These are phyloP conservation scores for Clavariopsis aquatica DNA, from an alignment of 495 filamentous ascomycete genomes.

Conservation along the genomic window DNA sequence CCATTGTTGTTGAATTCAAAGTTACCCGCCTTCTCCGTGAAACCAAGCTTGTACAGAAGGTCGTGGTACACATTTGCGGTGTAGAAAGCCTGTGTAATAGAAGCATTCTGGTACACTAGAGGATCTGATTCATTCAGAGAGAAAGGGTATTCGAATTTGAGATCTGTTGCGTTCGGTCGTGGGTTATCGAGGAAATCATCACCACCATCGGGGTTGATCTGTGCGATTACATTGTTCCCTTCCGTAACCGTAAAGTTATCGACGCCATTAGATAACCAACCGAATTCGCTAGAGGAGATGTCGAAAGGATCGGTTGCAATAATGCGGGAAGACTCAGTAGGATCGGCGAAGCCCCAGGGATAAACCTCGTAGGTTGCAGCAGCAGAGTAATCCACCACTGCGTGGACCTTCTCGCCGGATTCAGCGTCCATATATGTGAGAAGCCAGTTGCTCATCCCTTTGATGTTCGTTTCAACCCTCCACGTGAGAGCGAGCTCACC, in stretches of 20 bases:
- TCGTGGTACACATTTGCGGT: slow-evolving; percentile 58
- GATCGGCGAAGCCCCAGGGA: slow-evolving; percentile 54
- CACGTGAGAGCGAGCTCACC: slow-evolving; percentile 50
- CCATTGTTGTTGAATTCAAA: slow-evolving; percentile 57
- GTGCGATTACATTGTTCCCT: slow-evolving; percentile 55
- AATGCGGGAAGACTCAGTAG: slow-evolving; percentile 46
- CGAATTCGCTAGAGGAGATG: slow-evolving; percentile 46
- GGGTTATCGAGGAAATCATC: slow-evolving; percentile 47
- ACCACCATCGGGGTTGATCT: slow-evolving; percentile 49
- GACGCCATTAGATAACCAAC: slow-evolving; percentile 48
- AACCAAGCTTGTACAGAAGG: slow-evolving; percentile 55
- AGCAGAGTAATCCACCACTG: slow-evolving; percentile 51
- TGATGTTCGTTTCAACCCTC: slow-evolving; percentile 54
- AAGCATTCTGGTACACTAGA: slow-evolving; percentile 48
- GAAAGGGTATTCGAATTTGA: slow-evolving; percentile 50
- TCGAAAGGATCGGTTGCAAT: slow-evolving; percentile 48
- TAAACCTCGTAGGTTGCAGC: slow-evolving; percentile 53
- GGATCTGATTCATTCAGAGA: slow-evolving; percentile 41
- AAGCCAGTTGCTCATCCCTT: slow-evolving; percentile 50
- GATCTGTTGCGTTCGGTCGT: slow-evolving; percentile 44
- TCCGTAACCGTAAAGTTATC: slow-evolving; percentile 48
- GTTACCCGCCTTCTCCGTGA: slow-evolving; percentile 57
- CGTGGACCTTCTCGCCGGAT: slow-evolving; percentile 46
- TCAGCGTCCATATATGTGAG: slow-evolving; percentile 53
- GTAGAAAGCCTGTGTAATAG: slow-evolving; percentile 57